phyloP scores from a whole-genome alignment of 257 asterid genomes.

The Penstemon barbatus region DNA sequence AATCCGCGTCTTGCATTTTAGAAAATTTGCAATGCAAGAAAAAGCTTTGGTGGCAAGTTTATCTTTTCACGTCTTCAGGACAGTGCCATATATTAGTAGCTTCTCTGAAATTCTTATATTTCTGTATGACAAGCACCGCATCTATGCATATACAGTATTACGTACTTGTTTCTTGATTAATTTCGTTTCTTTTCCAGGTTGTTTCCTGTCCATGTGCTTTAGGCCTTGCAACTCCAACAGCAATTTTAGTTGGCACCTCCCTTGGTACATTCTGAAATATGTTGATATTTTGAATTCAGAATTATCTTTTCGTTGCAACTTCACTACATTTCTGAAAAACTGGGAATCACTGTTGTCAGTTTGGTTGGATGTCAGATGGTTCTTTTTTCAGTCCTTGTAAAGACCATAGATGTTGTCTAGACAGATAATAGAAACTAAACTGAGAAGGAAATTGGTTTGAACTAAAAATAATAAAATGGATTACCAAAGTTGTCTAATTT shows the following conservation, averaged over 20 bases:
- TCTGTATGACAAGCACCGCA: slow-evolving; percentile 16
- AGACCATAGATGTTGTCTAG: not conserved
- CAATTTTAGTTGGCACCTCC: slow-evolving; percentile 96
- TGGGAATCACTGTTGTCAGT: slow-evolving; percentile 21
- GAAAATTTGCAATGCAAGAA: not conserved
- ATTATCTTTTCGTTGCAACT: not conserved
- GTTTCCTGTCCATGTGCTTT: slow-evolving; percentile 99
- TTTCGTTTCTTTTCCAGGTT: slow-evolving; percentile 52
- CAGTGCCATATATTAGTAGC: not conserved
- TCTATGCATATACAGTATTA: slow-evolving; percentile 5
- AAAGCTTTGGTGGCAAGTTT: slow-evolving; percentile 7
- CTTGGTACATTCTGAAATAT: slow-evolving; percentile 57
- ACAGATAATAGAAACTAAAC: slow-evolving; percentile 9
- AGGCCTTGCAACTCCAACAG: slow-evolving; percentile 99
- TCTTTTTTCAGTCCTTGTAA: not conserved
- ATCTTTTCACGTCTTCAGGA: not conserved
- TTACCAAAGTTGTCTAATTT: not conserved
- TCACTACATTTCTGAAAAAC: slow-evolving; percentile 5
- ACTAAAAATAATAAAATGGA: not conserved
- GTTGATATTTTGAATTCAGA: slow-evolving; percentile 19
- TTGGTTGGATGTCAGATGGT: slow-evolving; percentile 14
- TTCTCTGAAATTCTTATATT: not conserved
- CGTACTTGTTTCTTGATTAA: slow-evolving; percentile 23
- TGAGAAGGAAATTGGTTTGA: not conserved
- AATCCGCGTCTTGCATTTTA: not conserved